Conservation (phyloP, 2,329 filamentous ascomycete species). For the Hymenoscyphus infarciens region DNA sequence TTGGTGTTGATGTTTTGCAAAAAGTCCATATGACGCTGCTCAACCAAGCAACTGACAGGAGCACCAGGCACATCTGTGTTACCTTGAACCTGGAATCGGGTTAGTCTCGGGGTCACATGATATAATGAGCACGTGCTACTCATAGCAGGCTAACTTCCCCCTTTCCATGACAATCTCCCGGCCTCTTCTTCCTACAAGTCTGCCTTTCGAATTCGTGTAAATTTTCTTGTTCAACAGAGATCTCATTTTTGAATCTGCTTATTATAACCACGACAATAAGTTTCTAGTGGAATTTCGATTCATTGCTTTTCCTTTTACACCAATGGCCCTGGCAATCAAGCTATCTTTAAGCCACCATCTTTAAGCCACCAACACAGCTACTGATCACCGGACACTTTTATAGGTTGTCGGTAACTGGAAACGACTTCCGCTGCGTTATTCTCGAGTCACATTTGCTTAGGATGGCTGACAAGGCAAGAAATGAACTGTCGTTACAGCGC, state of each 20-base stretch:
- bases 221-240: neutral
- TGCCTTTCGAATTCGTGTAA: neutral
- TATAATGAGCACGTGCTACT: neutral
- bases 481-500: too few relatives aligned
- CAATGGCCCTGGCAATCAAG: neutral
- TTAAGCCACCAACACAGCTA: neutral
- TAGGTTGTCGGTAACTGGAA: neutral
- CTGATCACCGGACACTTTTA: neutral
- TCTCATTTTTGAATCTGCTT: neutral
- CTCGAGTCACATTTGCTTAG: neutral
- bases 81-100: too few relatives aligned
- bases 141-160: neutral
- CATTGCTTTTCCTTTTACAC: neutral
- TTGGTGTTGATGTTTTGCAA: neutral
- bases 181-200: neutral
- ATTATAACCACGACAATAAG: too few relatives aligned
- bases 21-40: neutral
- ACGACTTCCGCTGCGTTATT: neutral
- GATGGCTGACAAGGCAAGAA: too few relatives aligned
- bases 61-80: neutral
- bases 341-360: neutral
- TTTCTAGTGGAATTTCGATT: too few relatives aligned
- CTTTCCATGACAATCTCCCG: neutral
- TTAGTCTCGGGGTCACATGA: neutral
- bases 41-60: neutral